Evolutionary conservation across 495 filamentous ascomycete species (phyloP).

Genomic region (Podospora pseudoanserina): DNA sequence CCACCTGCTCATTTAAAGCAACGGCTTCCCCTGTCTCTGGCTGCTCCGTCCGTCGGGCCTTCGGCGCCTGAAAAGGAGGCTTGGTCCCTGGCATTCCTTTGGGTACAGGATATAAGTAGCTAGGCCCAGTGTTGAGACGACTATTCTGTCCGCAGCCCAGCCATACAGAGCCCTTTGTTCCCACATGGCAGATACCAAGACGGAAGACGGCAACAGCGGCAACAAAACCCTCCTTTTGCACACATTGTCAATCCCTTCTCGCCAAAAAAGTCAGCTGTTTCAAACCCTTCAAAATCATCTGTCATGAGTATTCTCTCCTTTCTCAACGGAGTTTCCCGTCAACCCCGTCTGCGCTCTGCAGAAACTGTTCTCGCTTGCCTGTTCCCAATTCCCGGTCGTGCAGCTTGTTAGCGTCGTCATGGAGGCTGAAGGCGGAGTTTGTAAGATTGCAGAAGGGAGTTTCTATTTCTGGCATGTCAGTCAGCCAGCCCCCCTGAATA

Average conservation of each 20-base stretch:
- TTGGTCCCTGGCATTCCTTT: background rate
- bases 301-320: too few relatives aligned
- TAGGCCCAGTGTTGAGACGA: too few relatives aligned
- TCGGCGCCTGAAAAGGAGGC: slow-evolving; percentile 15
- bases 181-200: slow-evolving; percentile 1
- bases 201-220: background rate
- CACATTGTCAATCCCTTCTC: background rate
- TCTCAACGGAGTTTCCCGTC: background rate
- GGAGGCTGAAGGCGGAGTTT: background rate
- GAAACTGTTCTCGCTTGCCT: background rate
- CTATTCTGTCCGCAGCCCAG: too few relatives aligned
- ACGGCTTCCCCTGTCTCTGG: slow-evolving; percentile 5
- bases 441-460: background rate
- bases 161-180: background rate
- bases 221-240: background rate
- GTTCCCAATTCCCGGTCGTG: background rate
- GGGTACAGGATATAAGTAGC: too few relatives aligned
- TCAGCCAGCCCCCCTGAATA: slow-evolving; percentile 4
- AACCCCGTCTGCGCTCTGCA: background rate
- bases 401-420: background rate
- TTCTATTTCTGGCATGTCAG: background rate
- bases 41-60: background rate
- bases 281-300: background rate
- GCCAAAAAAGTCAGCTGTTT: background rate
- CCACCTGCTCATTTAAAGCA: slow-evolving; percentile 12